Base-by-base conservation (phyloP, 1,139 yeast species). In the Scheffersomyces parashehatae region DNA sequence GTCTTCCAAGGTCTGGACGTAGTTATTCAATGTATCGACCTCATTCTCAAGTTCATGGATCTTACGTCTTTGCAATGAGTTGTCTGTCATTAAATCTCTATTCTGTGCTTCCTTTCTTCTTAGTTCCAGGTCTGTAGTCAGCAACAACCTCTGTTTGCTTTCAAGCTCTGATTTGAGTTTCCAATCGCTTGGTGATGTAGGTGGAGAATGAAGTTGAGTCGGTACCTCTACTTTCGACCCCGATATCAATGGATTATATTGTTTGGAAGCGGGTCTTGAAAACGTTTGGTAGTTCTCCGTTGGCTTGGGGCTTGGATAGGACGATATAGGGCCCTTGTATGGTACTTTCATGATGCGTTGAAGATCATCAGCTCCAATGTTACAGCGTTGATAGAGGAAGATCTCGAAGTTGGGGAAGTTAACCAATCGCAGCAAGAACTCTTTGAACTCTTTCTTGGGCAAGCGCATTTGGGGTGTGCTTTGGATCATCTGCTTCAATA, bases 371-470 rank as follows among this genome's bases (percentile, higher is more conserved):
- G 42, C 41, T 1, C 58, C 46, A 7, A 65, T 43, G 2, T 60
- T 57, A 8, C 59, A 56, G 40, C 74, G 49, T 3, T 59, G 63
- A 4, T 45, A 44, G 8, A 72, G 47, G 36, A 69, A 63, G 28
- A 47, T 53, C 26, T 55, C 59, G 40, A 70, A 55, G 14, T 56
- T 51, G 9, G 46, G 32, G 30, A 52, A 51, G 5, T 58, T 58
- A 2, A 64, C 70, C 36, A 72, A 54, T 28, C 59, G 59, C 31
- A 64, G 50, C 11, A 73, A 38, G 46, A 73, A 71, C 29, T 52
- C 54, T 38, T 52, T 50, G 24, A 69, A 54, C 30, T 69, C 74
- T 4, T 41, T 39, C 42, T 59, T 61, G 42, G 56, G 57, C 11
- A 73, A 50, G 41, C 59, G 64, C 44, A 64, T 50, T 12, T 50